Evolutionary conservation across 2,329 filamentous ascomycete species (phyloP).

Genomic region (Metarhizium sp.): DNA sequence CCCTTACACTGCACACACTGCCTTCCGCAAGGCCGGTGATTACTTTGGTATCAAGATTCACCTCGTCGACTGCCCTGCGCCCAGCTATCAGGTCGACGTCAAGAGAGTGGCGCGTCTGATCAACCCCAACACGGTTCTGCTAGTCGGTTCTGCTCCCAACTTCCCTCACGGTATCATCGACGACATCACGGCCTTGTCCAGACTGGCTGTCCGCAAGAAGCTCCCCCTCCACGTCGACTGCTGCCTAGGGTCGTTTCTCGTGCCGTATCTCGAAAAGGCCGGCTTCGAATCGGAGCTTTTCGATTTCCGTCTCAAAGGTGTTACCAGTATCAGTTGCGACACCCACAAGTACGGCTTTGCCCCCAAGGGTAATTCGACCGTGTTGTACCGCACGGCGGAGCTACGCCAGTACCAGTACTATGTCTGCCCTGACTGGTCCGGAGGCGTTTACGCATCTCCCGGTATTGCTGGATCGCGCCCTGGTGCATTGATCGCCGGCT

Average conservation of each 20-base stretch:
- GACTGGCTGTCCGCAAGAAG: slow-evolving; percentile 67
- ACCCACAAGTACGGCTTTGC: slow-evolving; percentile 99
- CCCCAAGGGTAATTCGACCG: slow-evolving; percentile 90
- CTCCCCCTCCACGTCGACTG: slow-evolving; percentile 94
- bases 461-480: slow-evolving; percentile 86
- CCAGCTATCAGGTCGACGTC: slow-evolving; percentile 75
- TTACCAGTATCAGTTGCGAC: slow-evolving; percentile 92
- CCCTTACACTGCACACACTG: slow-evolving; percentile 88
- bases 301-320: slow-evolving; percentile 88
- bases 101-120: slow-evolving; percentile 71
- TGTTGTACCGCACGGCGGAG: slow-evolving; percentile 74
- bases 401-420: slow-evolving; percentile 93
- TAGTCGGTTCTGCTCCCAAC: slow-evolving; percentile 93
- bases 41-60: slow-evolving; percentile 98
- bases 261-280: slow-evolving; percentile 86
- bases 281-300: slow-evolving; percentile 84
- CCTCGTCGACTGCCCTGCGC: slow-evolving; percentile 76
- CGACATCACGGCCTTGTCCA: slow-evolving; percentile 78
- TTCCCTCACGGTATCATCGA: slow-evolving; percentile 98
- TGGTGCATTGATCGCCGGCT: slow-evolving; percentile 88
- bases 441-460: slow-evolving; percentile 91
- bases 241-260: slow-evolving; percentile 90
- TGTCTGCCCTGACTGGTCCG: slow-evolving; percentile 87
- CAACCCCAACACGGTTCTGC: slow-evolving; percentile 86
- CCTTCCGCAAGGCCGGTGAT: slow-evolving; percentile 87